Evolutionary conservation across 2,329 filamentous ascomycete species (phyloP).

Genomic region (Botryotinia convoluta): DNA sequence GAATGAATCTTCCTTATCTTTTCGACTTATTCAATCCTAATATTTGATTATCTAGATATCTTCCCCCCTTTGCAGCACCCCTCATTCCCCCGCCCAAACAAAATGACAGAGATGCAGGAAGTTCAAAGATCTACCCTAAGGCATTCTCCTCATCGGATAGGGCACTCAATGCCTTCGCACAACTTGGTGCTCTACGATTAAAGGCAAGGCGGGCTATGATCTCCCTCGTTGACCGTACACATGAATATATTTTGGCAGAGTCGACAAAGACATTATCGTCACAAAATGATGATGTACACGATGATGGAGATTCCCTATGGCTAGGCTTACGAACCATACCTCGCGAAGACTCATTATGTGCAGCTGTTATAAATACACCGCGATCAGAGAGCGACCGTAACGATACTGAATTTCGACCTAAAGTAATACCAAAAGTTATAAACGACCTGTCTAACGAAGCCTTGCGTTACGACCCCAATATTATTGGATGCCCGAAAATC

Average conservation of each 20-base stretch:
- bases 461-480: constrained; percentile 24
- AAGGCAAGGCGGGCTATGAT: constrained; percentile 47
- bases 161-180: constrained; percentile 45
- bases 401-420: background rate
- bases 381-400: background rate
- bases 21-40: background rate
- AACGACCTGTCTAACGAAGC: constrained; percentile 20
- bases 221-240: constrained; percentile 37
- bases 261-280: constrained; percentile 43
- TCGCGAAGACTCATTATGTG: constrained; percentile 28
- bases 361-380: constrained; percentile 24
- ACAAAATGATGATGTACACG: constrained; percentile 30
- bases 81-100: background rate
- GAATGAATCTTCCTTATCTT: background rate
- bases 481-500: constrained; percentile 26
- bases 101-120: background rate
- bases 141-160: constrained; percentile 41
- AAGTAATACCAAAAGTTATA: constrained; percentile 15
- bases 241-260: constrained; percentile 40
- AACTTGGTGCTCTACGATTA: constrained; percentile 49
- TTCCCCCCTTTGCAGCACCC: constrained; percentile 8
- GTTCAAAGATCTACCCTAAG: background rate
- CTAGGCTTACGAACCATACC: constrained; percentile 15
- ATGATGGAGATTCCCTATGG: constrained; percentile 16
- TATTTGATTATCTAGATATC: background rate